Percentiles rank a stretch among this genome's conserved stretches.
phyloP scores from a whole-genome alignment of 257 asterid species.

The Solanum sitiens region DNA sequence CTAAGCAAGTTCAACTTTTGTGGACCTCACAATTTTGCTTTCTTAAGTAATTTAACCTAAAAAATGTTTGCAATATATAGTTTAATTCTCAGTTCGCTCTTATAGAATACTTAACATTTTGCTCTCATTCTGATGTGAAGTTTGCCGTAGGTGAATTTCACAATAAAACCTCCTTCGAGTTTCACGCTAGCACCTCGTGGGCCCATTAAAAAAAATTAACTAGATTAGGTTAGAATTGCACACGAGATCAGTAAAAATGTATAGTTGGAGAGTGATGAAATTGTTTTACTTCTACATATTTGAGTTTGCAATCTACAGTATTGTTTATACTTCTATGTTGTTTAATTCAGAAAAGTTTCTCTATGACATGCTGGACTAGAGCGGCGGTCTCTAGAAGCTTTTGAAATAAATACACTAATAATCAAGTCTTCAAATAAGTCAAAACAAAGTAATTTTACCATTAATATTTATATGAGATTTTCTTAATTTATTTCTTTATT shows the following conservation, averaged over 20 bases:
- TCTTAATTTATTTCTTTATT: background rate
- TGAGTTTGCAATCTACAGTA: background rate
- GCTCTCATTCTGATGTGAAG: background rate
- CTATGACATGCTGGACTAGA: background rate
- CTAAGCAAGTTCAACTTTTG: background rate
- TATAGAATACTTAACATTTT: too few species aligned
- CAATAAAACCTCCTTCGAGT: background rate
- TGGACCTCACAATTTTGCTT: background rate
- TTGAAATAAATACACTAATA: background rate
- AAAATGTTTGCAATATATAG: background rate
- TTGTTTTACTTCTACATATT: background rate
- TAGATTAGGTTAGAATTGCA: too few species aligned
- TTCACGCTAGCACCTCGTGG: background rate
- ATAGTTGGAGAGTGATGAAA: background rate
- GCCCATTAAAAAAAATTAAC: background rate
- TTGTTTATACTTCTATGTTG: background rate
- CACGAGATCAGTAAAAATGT: background rate
- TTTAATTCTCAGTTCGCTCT: background rate
- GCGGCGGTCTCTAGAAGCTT: background rate
- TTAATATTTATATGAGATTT: background rate
- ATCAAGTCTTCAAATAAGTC: background rate
- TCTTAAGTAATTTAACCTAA: background rate
- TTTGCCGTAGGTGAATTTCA: background rate
- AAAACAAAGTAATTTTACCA: background rate
- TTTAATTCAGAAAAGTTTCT: background rate